Base-by-base conservation (phyloP, 805 yeast species). In the Lipomyces spencermartinsiae region DNA sequence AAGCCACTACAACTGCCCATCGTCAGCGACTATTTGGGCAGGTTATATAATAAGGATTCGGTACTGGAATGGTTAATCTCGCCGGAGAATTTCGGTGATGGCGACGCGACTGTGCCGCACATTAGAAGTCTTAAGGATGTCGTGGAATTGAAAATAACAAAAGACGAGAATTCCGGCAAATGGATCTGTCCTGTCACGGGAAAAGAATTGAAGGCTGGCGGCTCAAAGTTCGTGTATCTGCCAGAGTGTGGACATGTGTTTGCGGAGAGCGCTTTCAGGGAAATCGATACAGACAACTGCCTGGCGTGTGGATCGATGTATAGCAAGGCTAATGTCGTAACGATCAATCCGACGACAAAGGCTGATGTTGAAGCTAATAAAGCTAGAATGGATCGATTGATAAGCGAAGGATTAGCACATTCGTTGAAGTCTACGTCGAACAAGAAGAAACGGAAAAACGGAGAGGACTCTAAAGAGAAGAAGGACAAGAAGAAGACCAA, bases 21-120 rank as follows among this genome's bases (percentile, higher is more conserved):
- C 1, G 89, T 89, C 1, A 84, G 91, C 43, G 97, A 92, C 77
- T 88, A 82, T 74, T 79, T 79, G 61, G 97, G 97, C 0, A 75
- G 80, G 37, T 74, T 92, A 4, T 90, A 83, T 76, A 85, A 88
- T 71, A 90, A 90, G 69, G 90, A 87, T 66, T 78, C 87, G 35
- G 76, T 90, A 0, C 74, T 92, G 6, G 89, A 89, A 73, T 81
- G 83, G 75, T 75, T 92, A 4, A 71, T 90, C 1, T 78, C 80
- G 12, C 76, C 77, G 35, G 80, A 78, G 35, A 73, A 73, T 39
- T 72, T 76, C 62, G 73, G 64, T 19, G 74, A 71, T 35, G 81
- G 75, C 65, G 73, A 69, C 33, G 63, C 66, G 4, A 63, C 76
- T 46, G 74, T 78, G 8, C 62, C 72, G 2, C 83, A 83, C 71